A percentile compares a stretch with the other conserved stretches of the same genome.
Conservation (phyloP, 768 basidiomycete genomes). For the Mycena filopes region DNA sequence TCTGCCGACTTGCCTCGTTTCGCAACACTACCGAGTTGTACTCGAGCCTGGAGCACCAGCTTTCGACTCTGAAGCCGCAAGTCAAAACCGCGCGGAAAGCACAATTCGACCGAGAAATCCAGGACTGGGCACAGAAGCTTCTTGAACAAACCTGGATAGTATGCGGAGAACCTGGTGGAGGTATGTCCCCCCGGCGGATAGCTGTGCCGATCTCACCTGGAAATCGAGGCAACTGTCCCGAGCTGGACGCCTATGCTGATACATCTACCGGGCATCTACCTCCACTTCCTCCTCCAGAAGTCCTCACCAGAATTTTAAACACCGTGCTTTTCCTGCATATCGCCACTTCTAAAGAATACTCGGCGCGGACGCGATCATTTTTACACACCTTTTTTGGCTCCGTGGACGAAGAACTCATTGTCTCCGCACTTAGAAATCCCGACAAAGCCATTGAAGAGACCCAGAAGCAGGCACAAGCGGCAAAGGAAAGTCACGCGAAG, state of each 20-base stretch:
- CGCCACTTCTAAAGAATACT: conserved; percentile 58
- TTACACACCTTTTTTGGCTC: conserved; percentile 50
- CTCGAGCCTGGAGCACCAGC: conserved; percentile 46
- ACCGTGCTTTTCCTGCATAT: conserved; percentile 63
- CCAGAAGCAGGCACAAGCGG: conserved; percentile 51
- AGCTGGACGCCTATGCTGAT: conserved; percentile 54
- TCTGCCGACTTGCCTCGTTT: conserved; percentile 55
- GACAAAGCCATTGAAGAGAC: conserved; percentile 56
- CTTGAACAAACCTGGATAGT: conserved; percentile 56
- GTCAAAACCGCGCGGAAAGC: conserved; percentile 34
- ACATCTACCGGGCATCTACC: conserved; percentile 56
- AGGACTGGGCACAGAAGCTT: conserved; percentile 58
- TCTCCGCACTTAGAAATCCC: conserved; percentile 60
- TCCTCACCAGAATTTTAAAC: conserved; percentile 57
- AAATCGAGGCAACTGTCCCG: conserved; percentile 52
- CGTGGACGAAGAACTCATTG: conserved; percentile 57
- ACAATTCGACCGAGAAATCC: conserved; percentile 48
- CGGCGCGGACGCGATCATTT: conserved; percentile 61
- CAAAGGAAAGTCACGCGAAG: conserved; percentile 54
- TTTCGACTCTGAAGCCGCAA: conserved; percentile 34
- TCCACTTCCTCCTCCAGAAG: conserved; percentile 47
- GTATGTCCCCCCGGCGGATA: conserved; percentile 31
- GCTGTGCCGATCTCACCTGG: conserved; percentile 11
- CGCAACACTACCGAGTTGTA: conserved; percentile 56
- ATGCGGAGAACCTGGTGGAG: conserved; percentile 54